Base-by-base conservation (phyloP, 768 basidiomycete genomes). In the Trichaptum fuscoviolaceum region DNA sequence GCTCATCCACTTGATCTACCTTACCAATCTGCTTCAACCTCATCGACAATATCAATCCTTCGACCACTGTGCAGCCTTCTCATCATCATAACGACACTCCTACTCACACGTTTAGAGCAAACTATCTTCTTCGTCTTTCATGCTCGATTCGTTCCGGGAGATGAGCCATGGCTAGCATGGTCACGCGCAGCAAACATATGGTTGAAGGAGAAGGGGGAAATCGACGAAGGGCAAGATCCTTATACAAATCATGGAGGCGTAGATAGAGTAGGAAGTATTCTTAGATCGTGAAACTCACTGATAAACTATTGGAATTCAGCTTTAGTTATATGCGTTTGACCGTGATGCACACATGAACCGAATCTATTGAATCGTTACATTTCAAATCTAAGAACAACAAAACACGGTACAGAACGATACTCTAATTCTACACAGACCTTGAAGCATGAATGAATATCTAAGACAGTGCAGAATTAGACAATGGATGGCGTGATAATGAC, bases 141-240 rank as follows among this genome's bases (percentile, higher is more conserved):
- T 0, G 88, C 85, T 20, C 75, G 84, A 61, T 79, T 85, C 57
- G 83, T 88, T 0, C 69, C 67, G 15, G 85, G 85, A 0, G 72
- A 78, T 26, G 87, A 88, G 71, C 85, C 87, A 7, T 88, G 87
- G 87, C 71, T 69, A 34, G 71, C 75, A 59, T 84, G 86, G 87
- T 73, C 63, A 9, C 63, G 63, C 12, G 15, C 42, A 3, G 12
- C 42, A 12, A 20, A 52, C 42, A 20, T 15, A 12, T 52, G 42
- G 42, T 52, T 52, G 20, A 52, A 52, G 42, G 20, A 52, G 15
- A 12, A 20, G n/a, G n/a, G n/a, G 20, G 42, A 4, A 52, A 12
- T 15, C 20, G 20, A 52, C 20, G 42, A 52, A 52, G 42, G 20
- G 3, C 3, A 52, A 20, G 15, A 20, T 20, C 12, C 15, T 3